These are phyloP conservation scores for Phytophthora pistaciae DNA, from an alignment of 352 stramenopile genomes.

Conservation along the genomic window DNA sequence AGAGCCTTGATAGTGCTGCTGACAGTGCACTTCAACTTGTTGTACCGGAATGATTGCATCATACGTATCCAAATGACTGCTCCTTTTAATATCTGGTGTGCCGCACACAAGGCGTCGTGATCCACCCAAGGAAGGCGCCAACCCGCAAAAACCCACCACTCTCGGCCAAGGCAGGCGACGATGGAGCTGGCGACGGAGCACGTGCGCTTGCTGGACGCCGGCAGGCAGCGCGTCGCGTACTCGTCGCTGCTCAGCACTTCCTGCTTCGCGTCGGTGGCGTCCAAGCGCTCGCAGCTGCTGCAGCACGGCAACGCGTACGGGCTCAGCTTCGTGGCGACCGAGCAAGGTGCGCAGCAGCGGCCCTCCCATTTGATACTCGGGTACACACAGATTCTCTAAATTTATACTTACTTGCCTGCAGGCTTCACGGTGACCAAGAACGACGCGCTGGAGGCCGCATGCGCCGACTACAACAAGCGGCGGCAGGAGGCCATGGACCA, in stretches of 20 bases:
- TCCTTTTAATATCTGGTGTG: slow-evolving; percentile 10
- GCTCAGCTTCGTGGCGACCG: slow-evolving; percentile 57
- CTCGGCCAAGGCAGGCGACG: slow-evolving; percentile 1
- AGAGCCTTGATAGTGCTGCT: neutral
- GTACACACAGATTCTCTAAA: neutral
- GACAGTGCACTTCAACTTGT: neutral
- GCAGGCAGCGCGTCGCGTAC: slow-evolving; percentile 57
- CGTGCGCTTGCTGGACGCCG: slow-evolving; percentile 80
- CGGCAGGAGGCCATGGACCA: slow-evolving; percentile 64
- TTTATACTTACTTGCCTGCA: slow-evolving; percentile 13
- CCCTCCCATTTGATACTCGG: neutral
- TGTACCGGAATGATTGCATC: neutral
- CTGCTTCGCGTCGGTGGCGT: slow-evolving; percentile 41
- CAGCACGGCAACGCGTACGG: slow-evolving; percentile 71
- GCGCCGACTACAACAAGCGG: slow-evolving; percentile 53
- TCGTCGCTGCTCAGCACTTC: slow-evolving; percentile 34
- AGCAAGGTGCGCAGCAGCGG: slow-evolving; percentile 30
- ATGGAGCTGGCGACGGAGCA: slow-evolving; percentile 76
- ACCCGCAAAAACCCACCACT: slow-evolving; percentile 7
- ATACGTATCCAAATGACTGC: neutral
- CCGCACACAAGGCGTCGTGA: slow-evolving; percentile 21
- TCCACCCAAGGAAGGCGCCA: slow-evolving; percentile 20
- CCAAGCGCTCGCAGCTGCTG: slow-evolving; percentile 59
- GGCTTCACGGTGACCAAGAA: slow-evolving; percentile 59
- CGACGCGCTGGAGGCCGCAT: slow-evolving; percentile 40